Percentiles rank a stretch among this genome's conserved stretches.
These are phyloP conservation scores for Yamadazyma siamensis DNA, from an alignment of 1,139 yeast genomes.

Conservation along the genomic window DNA sequence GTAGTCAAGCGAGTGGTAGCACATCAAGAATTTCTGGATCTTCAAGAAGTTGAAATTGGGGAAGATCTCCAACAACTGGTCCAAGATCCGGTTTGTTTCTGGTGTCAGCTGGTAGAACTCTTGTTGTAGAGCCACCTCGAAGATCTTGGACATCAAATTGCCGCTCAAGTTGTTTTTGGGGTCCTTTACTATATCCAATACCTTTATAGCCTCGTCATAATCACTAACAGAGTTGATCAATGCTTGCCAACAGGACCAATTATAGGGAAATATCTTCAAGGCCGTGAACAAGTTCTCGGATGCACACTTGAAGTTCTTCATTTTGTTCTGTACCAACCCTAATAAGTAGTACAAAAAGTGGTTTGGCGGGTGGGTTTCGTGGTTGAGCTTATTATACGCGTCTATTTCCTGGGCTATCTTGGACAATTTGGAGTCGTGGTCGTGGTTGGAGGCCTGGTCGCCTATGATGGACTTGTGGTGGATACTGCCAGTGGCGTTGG, in stretches of 20 bases:
- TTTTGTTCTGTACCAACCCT: conserved; percentile 63
- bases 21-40: conserved; percentile 75
- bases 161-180: conserved; percentile 19
- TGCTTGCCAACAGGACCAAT: conserved; percentile 96
- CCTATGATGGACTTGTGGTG: conserved; percentile 8
- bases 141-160: conserved; percentile 61
- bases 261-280: conserved; percentile 64
- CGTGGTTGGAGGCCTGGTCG: conserved; percentile 5
- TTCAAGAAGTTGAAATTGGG: conserved; percentile 75
- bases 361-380: conserved; percentile 40
- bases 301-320: conserved; percentile 59
- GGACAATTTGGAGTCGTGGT: conserved; percentile 25
- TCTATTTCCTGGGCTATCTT: conserved; percentile 45
- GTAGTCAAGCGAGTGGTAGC: conserved; percentile 80
- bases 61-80: conserved; percentile 46
- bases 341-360: conserved; percentile 68
- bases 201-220: conserved; percentile 56
- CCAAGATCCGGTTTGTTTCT: conserved; percentile 42
- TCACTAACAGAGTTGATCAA: conserved; percentile 61
- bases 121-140: conserved; percentile 68
- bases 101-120: conserved; percentile 73
- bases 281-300: conserved; percentile 58
- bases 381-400: conserved; percentile 19
- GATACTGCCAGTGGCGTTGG: neutral
- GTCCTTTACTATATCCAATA: conserved; percentile 38